These are phyloP conservation scores for Mortierella antarctica DNA, from an alignment of 192 early-diverging fungal species.

Conservation along the genomic window DNA sequence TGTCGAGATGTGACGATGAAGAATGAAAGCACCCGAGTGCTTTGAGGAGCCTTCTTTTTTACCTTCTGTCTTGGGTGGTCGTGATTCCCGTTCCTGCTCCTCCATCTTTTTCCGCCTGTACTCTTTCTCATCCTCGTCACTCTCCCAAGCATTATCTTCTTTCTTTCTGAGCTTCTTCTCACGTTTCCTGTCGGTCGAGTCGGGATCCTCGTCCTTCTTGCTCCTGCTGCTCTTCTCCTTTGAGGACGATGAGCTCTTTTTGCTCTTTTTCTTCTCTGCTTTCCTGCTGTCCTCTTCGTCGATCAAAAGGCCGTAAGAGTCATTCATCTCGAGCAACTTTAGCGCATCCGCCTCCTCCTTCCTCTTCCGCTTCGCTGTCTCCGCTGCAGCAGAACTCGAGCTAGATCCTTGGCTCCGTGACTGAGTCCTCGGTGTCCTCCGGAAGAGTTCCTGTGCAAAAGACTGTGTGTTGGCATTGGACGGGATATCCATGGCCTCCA, in stretches of 20 bases:
- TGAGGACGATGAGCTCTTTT: conserved; percentile 26
- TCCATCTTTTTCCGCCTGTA: conserved; percentile 55
- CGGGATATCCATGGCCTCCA: conserved; percentile 74
- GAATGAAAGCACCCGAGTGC: background rate
- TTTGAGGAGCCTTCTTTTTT: background rate
- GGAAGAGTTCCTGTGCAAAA: conserved; percentile 76
- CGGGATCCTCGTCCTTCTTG: conserved; percentile 26
- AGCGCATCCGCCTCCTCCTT: conserved; percentile 24
- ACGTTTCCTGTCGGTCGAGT: conserved; percentile 13
- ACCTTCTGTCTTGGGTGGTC: conserved; percentile 40
- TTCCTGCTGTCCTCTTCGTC: conserved; percentile 27
- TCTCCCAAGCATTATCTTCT: conserved; percentile 56
- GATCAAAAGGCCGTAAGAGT: conserved; percentile 29
- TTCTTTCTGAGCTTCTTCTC: conserved; percentile 59
- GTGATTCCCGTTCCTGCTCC: conserved; percentile 21
- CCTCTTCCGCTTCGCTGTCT: conserved; percentile 53
- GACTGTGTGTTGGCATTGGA: conserved; percentile 56
- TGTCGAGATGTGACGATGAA: background rate
- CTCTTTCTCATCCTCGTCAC: conserved; percentile 71
- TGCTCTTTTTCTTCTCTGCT: conserved; percentile 31
- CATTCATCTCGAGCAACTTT: conserved; percentile 32
- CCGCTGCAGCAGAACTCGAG: conserved; percentile 33
- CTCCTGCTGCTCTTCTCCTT: conserved; percentile 36
- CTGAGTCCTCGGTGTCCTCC: conserved; percentile 62
- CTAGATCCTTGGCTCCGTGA: conserved; percentile 36